Evolutionary conservation across 306 rosid genomes (phyloP), one percentile per base, ranked within the genome.

Genomic region (Urtica urens): DNA sequence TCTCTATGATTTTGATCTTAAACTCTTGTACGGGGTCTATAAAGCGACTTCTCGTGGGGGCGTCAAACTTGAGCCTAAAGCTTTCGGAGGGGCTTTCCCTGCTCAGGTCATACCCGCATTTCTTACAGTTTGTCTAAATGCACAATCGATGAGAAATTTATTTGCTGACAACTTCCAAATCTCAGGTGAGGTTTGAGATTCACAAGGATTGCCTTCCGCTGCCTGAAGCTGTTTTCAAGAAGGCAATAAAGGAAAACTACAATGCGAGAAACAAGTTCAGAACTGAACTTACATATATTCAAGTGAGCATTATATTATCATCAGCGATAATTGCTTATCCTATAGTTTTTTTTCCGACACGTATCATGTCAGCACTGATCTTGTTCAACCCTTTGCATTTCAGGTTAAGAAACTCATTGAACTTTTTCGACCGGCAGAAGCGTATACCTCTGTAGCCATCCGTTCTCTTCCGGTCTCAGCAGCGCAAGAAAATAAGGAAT

Each of bases 1-100:
- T 62, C 95, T 84, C 14, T 84, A 70, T 65, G 97, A 90, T 65
- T 84, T 84, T 62, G 95, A 90, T 62, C 92, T 85, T 61, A 90
- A 70, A 83, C 73, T 90, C 53, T 59, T 90, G 53, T 84, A 84
- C 53, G 97, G 97, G 51, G 40, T 90, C 62, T 90, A 71, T 62
- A 70, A 64, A 52, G 97, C 97, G 41, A 68, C 92, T 42, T 83
- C 95, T 54, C 54, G 82, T 18, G 94, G 97, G 62, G 78, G 82
- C 45, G 58, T 84, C 78, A 81, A 65, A 66, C 84, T 90, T 40
- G 95, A 90, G 72, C 97, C 94, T 7, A 70, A 66, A 40, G 97
- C 95, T 51, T 90, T 90, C 10, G 66, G 74, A 54, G 95, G 97
- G 33, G 71, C 81, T 29, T 90, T 90, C 72, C 97, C 97, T 69